These are phyloP conservation scores for Claviceps sp. DNA, from an alignment of 2,329 filamentous ascomycete genomes.

Conservation along the genomic window DNA sequence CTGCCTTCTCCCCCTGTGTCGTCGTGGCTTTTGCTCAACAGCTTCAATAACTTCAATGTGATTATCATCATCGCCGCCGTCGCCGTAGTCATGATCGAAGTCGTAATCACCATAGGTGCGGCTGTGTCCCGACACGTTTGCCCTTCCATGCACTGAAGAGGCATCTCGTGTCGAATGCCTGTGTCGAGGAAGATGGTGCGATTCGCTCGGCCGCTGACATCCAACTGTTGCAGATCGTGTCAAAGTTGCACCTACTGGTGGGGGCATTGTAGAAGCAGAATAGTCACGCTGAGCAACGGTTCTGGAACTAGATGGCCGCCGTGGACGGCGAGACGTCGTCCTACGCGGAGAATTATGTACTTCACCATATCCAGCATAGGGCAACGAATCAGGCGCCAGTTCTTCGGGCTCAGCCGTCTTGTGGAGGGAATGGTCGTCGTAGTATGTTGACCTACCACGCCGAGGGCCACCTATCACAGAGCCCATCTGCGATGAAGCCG, in stretches of 20 bases:
- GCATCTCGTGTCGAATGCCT: conserved; percentile 9
- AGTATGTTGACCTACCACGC: conserved; percentile 15
- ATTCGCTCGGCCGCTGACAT: conserved; percentile 17
- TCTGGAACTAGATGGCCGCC: conserved; percentile 9
- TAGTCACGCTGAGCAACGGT: conserved; percentile 16
- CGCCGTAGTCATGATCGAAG: background rate
- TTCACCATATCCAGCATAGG: conserved; percentile 15
- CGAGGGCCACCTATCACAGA: conserved; percentile 15
- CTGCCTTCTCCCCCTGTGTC: conserved; percentile 7
- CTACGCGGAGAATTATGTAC: conserved; percentile 21
- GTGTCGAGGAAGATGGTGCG: background rate
- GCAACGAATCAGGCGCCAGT: conserved; percentile 13
- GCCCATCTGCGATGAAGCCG: conserved; percentile 17
- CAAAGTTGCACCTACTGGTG: conserved; percentile 9
- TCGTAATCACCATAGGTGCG: conserved; percentile 1
- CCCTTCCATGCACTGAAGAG: conserved; percentile 6
- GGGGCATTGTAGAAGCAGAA: conserved; percentile 13
- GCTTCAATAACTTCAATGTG: conserved; percentile 17
- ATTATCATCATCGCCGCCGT: background rate
- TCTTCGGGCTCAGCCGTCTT: conserved; percentile 8
- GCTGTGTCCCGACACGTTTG: conserved; percentile 1
- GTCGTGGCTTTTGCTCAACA: conserved; percentile 9
- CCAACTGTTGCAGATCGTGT: conserved; percentile 17
- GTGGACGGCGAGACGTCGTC: conserved; percentile 13
- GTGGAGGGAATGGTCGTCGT: conserved; percentile 8